Evolutionary conservation across 2,329 filamentous ascomycete genomes (phyloP).

Genomic region (Ceratocystis alfenasii): DNA sequence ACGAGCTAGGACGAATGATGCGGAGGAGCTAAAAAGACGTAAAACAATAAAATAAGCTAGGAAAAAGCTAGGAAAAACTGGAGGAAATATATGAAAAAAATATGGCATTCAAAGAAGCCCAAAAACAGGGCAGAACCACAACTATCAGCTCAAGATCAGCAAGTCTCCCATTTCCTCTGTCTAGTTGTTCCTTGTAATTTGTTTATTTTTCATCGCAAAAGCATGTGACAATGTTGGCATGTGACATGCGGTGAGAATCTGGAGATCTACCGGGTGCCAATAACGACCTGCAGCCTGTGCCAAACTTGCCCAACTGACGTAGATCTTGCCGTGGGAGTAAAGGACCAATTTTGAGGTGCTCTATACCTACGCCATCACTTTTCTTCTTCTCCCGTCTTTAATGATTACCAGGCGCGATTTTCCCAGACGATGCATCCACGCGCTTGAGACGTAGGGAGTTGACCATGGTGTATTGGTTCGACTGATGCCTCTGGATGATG

Average conservation of each 20-base stretch:
- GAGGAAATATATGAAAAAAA: not conserved
- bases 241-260: constrained; percentile 11
- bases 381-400: too few species aligned
- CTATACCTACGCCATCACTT: not conserved
- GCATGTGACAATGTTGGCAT: constrained; percentile 12
- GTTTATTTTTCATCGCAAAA: constrained; percentile 12
- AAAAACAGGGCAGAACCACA: not conserved
- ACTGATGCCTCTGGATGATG: too few species aligned
- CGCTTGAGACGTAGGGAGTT: too few species aligned
- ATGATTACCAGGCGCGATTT: too few species aligned
- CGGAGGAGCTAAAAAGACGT: not conserved
- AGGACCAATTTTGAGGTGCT: not conserved
- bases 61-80: not conserved
- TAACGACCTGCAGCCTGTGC: not conserved
- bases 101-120: not conserved
- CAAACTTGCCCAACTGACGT: not conserved
- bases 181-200: not conserved
- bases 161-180: not conserved
- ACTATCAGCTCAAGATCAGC: not conserved
- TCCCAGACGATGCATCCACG: too few species aligned
- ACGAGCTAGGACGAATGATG: not conserved
- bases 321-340: not conserved
- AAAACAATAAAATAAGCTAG: not conserved
- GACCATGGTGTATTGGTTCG: too few species aligned
- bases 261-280: not conserved